A percentile compares a stretch with the other conserved stretches of the same genome.
These are phyloP conservation scores for Colletotrichum tamarilloi DNA, from an alignment of 2,329 filamentous ascomycete species.

Conservation along the genomic window DNA sequence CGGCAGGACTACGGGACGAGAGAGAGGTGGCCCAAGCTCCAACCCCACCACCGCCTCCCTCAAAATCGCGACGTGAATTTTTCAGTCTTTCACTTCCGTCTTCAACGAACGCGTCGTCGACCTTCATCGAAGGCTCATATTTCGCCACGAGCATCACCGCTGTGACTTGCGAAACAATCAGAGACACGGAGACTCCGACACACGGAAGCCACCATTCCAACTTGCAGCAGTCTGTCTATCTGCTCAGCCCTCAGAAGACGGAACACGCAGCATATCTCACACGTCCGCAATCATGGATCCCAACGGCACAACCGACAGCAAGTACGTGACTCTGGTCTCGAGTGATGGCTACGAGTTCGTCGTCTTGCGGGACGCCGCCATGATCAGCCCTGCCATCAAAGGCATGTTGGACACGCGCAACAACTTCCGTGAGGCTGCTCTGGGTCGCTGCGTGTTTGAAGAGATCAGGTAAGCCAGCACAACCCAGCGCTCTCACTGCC, in stretches of 20 bases:
- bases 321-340: conserved; percentile 83
- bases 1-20: not conserved
- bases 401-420: conserved; percentile 79
- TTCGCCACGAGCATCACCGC: conserved; percentile 6
- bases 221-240: too few species aligned
- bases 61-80: conserved; percentile 34
- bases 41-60: conserved; percentile 29
- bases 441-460: conserved; percentile 73
- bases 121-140: conserved; percentile 8
- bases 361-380: conserved; percentile 76
- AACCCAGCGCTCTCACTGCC: conserved; percentile 3
- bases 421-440: conserved; percentile 73
- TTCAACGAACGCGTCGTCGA: conserved; percentile 13
- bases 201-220: not conserved
- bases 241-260: not conserved
- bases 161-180: not conserved
- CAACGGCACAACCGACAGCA: conserved; percentile 51
- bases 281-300: conserved; percentile 10
- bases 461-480: conserved; percentile 75
- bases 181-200: not conserved
- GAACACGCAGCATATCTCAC: not conserved
- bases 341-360: conserved; percentile 83
- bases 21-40: conserved; percentile 19
- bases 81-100: not conserved
- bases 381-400: conserved; percentile 77